Evolutionary conservation across 139 green algal species (phyloP), one percentile per base, ranked within the genome.

Genomic region (Eudorina sp.): DNA sequence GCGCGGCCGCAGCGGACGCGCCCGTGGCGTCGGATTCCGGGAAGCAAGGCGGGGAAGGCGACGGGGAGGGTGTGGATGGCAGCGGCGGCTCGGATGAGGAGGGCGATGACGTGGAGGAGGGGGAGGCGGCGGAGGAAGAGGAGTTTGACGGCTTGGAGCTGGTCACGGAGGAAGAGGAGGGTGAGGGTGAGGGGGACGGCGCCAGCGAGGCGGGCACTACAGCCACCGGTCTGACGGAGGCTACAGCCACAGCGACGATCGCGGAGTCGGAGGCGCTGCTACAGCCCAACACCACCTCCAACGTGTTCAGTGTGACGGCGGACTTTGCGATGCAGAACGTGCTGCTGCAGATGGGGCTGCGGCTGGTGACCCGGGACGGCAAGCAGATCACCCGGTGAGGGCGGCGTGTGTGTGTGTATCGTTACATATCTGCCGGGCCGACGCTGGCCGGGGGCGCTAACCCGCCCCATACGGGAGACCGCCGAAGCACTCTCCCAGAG

Each of bases 301-400:
- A 79, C 84, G 92, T 99, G 40, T 89, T 91, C 43, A 90, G 34
- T 46, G 82, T 99, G 25, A 99, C 97, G 21, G 96, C 92, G 4
- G 97, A 99, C 88, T 99, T 97, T 86, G 94, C 97, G 2, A 99
- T 99, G 97, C 97, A 99, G 93, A 99, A 99, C 88, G 97, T 99
- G 85, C 90, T 97, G 68, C 89, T 99, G 89, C 96, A 98, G 94
- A 98, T 98, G 96, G 96, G 96, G 23, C 91, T 98, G 86, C 89
- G 94, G 1, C 89, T 98, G 69, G 86, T 97, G 23, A 92, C 96
- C 2, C 92, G 91, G 13, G 94, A 99, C 90, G 97, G 97, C 31
- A 89, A 90, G 58, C 93, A 92, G 73, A 97, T 99, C 88, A 90
- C 79, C 3, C 36, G 90, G 90, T 93, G 76, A 19, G 86, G 7